Conservation (phyloP, 257 asterid genomes). For the Thymus quinquecostatus region DNA sequence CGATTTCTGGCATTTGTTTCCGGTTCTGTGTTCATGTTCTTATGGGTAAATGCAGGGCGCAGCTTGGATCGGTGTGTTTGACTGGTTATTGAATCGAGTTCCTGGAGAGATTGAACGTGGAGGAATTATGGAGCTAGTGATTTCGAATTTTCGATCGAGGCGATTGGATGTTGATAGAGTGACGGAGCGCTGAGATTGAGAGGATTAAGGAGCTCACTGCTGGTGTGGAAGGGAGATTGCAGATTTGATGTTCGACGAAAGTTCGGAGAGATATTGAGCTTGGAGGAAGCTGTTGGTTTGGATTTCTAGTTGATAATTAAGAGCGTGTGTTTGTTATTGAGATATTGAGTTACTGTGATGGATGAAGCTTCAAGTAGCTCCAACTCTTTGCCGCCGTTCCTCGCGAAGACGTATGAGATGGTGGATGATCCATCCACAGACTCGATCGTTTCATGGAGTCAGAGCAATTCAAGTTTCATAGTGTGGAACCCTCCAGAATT, state of each 20-base stretch:
- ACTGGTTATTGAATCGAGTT: slow-evolving; percentile 16
- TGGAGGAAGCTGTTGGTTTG: slow-evolving; percentile 2
- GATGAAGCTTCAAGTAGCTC: slow-evolving; percentile 70
- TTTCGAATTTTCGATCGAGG: slow-evolving; percentile 20
- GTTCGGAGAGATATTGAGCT: slow-evolving; percentile 1
- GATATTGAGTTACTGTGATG: slow-evolving; percentile 42
- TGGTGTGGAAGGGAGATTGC: not conserved
- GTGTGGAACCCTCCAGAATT: slow-evolving; percentile 85
- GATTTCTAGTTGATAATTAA: slow-evolving; percentile 6
- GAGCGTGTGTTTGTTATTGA: not conserved
- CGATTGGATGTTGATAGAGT: slow-evolving; percentile 8
- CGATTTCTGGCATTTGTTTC: slow-evolving; percentile 11
- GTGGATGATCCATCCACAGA: slow-evolving; percentile 76
- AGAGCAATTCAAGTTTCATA: slow-evolving; percentile 64
- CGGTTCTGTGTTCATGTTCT: slow-evolving; percentile 1
- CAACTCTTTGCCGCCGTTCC: slow-evolving; percentile 78
- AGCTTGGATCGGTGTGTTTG: slow-evolving; percentile 28
- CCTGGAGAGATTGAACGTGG: slow-evolving; percentile 23
- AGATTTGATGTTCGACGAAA: slow-evolving; percentile 8
- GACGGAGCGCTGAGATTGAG: slow-evolving; percentile 9
- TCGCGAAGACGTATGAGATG: slow-evolving; percentile 88
- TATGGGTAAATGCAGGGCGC: slow-evolving; percentile 39
- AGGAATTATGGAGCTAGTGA: slow-evolving; percentile 10
- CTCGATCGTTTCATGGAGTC: slow-evolving; percentile 80
- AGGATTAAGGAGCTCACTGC: slow-evolving; percentile 3